phyloP scores from a whole-genome alignment of 208 protist species.

The Herpetomonas tarakana region DNA sequence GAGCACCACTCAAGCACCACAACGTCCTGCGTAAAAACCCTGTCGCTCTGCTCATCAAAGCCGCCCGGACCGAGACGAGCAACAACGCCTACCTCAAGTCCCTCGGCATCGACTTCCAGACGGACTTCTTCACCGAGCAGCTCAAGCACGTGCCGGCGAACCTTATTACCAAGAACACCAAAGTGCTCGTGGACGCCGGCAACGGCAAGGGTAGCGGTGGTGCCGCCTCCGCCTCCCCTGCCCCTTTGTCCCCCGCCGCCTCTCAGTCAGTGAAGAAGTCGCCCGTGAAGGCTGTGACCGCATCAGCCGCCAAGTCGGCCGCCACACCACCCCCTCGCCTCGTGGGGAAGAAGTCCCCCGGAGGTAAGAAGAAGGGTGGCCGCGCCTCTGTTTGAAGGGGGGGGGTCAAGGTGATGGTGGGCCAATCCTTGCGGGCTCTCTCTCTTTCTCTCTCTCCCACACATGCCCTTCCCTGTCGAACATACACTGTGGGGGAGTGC shows the following conservation, averaged over 20 bases:
- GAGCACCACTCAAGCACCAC: conserved; percentile 55
- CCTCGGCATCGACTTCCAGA: conserved; percentile 69
- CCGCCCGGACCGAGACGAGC: conserved; percentile 50
- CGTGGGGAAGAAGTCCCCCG: no score
- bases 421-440: no score
- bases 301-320: not conserved
- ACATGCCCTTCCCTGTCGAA: no score
- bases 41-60: conserved; percentile 64
- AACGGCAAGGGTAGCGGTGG: not conserved
- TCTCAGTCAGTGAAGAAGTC: conserved; percentile 15
- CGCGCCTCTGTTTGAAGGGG: no score
- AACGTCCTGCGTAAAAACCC: conserved; percentile 55
- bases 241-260: no score
- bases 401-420: no score
- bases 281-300: not conserved
- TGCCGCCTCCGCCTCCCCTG: not conserved
- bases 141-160: conserved; percentile 35
- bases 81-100: conserved; percentile 74
- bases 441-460: no score
- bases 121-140: conserved; percentile 56
- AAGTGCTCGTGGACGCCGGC: not conserved
- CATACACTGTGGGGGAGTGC: no score
- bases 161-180: conserved; percentile 24
- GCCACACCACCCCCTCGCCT: no score
- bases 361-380: no score